Conservation (phyloP, 331 rosid species). For the Malus hybrid region DNA sequence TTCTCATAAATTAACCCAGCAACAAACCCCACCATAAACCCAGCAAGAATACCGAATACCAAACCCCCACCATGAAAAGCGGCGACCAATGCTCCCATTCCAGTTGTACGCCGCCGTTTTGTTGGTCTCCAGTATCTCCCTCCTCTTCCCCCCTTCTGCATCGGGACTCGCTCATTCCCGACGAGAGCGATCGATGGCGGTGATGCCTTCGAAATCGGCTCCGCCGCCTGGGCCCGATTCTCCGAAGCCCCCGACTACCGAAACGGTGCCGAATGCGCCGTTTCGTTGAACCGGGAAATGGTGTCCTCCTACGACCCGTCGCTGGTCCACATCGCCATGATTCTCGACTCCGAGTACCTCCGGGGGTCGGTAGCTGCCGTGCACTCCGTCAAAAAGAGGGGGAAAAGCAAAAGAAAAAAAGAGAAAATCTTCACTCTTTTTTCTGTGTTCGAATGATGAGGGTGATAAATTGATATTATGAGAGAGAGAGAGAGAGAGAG, state of each 20-base stretch:
- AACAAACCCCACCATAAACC: background rate
- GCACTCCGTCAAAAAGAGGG: slow-evolving; percentile 47
- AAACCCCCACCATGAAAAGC: background rate
- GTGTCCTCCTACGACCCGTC: slow-evolving; percentile 56
- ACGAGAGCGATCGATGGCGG: background rate
- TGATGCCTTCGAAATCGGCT: background rate
- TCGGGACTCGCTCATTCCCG: slow-evolving; percentile 63
- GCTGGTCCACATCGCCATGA: slow-evolving; percentile 81
- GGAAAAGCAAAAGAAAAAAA: background rate
- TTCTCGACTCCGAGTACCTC: slow-evolving; percentile 74
- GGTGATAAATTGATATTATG: background rate
- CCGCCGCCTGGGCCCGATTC: slow-evolving; percentile 19
- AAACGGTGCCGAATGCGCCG: slow-evolving; percentile 64
- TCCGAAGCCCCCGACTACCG: slow-evolving; percentile 85
- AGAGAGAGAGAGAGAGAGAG: background rate
- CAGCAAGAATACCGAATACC: background rate
- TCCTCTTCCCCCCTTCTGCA: slow-evolving; percentile 34
- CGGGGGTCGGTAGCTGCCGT: slow-evolving; percentile 88
- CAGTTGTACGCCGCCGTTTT: slow-evolving; percentile 32
- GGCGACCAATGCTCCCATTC: slow-evolving; percentile 15
- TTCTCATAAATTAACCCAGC: background rate
- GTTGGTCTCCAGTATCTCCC: slow-evolving; percentile 15
- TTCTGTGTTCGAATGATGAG: background rate
- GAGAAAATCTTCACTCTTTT: background rate
- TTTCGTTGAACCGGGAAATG: slow-evolving; percentile 3